Base-by-base conservation (phyloP, 2,329 filamentous ascomycete species). In the Colletotrichum simmondsii region DNA sequence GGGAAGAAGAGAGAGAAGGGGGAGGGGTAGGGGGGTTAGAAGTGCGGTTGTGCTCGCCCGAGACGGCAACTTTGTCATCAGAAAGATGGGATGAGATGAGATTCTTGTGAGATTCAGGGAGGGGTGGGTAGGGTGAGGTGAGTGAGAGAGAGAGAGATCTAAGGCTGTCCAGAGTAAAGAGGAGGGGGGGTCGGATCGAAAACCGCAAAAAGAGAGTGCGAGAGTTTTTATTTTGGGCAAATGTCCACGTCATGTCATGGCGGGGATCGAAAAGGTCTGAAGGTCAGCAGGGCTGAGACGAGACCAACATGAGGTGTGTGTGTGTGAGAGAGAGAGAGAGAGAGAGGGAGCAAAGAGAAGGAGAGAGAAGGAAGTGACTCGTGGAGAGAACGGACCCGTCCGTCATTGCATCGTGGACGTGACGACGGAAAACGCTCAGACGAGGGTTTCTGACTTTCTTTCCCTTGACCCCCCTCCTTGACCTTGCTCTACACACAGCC, bases 201-300 rank as follows among this genome's bases (percentile, higher is more conserved):
- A 49, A 22, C 19, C 42, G 37, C 37, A 19, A 49, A 49, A 49
- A 22, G 42, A n/a, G 19, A 49, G 42, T 49, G 42, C 16, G 19
- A 49, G 16, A 19, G 37, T 42, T 49, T 49, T 42, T 5, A 7
- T 19, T 11, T 32, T 32, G 30, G 37, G 26, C 37, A 19, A 42
- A 19, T 26, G 57, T 49, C 56, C 68, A 54, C 26, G 57, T 61
- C 63, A 49, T 37, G n/a, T 63, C 61, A 37, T 16, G 30, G 61
- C 46, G 28, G 46, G 46, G 28, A 19, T 42, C 46, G 32, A 35
- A 42, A 19, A 42, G 14, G 14, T 42, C 37, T 42, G 16, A 35
- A 49, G 63, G 56, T 68, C 57, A 71, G 63, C 68, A 67, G 68
- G 68, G 63, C 68, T 71, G 63, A 71, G 56, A 67, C 68, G 68